Base-by-base conservation (phyloP, 2,329 filamentous ascomycete species). In the Colletotrichum sp. region DNA sequence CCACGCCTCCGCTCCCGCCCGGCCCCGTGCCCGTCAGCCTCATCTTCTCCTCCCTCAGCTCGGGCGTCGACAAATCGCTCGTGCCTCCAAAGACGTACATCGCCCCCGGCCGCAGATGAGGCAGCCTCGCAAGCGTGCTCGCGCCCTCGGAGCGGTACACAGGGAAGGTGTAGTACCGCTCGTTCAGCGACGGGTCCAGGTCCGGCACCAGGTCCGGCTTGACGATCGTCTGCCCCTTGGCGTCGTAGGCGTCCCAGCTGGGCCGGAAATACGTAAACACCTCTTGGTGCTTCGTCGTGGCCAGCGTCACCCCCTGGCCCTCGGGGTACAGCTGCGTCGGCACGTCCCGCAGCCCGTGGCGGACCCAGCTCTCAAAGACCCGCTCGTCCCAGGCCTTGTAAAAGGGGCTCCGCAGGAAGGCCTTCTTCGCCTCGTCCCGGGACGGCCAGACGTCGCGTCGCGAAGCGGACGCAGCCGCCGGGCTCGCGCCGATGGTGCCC, bases 271-370 rank as follows among this genome's bases (percentile, higher is more conserved):
- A 97, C 2, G 93, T 95, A 81, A 95, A 93, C 72, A 97, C 94
- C 86, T 98, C 95, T 82, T 98, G 95, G 83, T 98, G 94, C 80
- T 96, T 95, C 1, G 95, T 93, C 1, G 96, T 99, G 3, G 91
- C 91, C 4, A 97, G 88, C 0, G 95, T 96, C 1, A 96, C 93
- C 34, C 24, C 18, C 12, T 26, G 28, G n/a, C 36, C 16, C 2
- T 87, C 80, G 1, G 91, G 91, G 81, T 92, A 90, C 18, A 93
- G 81, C 9, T 81, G 80, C 0, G 94, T 95, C 3, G 95, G 94
- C 3, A 93, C 87, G 18, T 93, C 89, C n/a, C 94, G 90, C n/a
- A 98, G 86, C 15, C 96, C 96, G 81, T 95, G 89, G 74, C 90
- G 79, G 60, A 96, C 85, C 93, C 94, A 96, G 36, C 89, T 88